Conservation (phyloP, 176 grass and related monocot species). For the Hordeum marinum region DNA sequence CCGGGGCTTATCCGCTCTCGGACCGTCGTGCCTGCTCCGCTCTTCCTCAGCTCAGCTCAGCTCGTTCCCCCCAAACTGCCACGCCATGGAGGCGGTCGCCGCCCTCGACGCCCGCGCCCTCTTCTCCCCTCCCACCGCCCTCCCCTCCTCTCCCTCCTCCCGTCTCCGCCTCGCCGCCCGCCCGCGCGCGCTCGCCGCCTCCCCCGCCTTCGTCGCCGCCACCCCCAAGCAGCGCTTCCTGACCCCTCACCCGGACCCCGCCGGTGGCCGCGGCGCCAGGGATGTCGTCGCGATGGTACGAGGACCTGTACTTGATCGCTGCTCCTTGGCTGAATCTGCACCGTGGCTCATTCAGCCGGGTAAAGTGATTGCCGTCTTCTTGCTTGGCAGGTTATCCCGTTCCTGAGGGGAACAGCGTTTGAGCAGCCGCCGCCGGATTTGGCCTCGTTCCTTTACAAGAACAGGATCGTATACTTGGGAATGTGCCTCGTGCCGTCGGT, state of each 20-base stretch:
- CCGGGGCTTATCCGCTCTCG: constrained; percentile 41
- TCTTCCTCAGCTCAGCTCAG: constrained; percentile 4
- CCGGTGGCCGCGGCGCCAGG: constrained; percentile 18
- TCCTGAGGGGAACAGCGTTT: constrained; percentile 59
- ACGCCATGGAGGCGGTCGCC: constrained; percentile 44
- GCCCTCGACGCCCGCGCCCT: constrained; percentile 21
- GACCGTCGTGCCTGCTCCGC: background rate
- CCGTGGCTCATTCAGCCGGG: background rate
- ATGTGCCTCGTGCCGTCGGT: constrained; percentile 77
- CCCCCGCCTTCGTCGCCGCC: background rate
- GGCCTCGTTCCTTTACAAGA: constrained; percentile 72
- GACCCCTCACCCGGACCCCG: constrained; percentile 26
- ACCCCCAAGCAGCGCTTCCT: constrained; percentile 24
- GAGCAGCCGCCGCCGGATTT: constrained; percentile 72
- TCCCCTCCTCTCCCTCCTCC: constrained; percentile 5
- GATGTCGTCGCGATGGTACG: constrained; percentile 40
- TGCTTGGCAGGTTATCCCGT: constrained; percentile 59
- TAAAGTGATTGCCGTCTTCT: background rate
- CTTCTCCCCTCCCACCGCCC: constrained; percentile 23
- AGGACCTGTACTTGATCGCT: background rate
- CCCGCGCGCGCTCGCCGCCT: constrained; percentile 2
- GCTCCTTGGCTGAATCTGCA: background rate
- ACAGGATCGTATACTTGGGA: constrained; percentile 89
- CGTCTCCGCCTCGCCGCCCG: constrained; percentile 32
- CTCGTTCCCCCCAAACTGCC: background rate